These are phyloP conservation scores for Pseudogymnoascus sp. DNA, from an alignment of 2,329 filamentous ascomycete species.

Conservation along the genomic window DNA sequence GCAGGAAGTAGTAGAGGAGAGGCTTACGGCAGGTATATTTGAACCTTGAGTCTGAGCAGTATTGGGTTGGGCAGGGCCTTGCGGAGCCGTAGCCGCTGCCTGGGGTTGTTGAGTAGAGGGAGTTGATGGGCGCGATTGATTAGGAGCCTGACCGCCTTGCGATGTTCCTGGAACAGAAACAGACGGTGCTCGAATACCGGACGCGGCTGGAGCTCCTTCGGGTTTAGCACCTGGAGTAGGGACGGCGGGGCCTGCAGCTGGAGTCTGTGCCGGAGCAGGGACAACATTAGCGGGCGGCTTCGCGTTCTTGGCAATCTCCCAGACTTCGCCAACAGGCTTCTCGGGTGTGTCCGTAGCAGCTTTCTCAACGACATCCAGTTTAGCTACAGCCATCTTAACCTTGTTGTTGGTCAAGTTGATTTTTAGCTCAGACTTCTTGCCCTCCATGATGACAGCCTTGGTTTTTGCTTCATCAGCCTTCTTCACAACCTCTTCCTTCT, in stretches of 20 bases:
- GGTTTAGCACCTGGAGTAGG: conserved; percentile 7
- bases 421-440: conserved; percentile 66
- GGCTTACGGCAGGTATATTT: conserved; percentile 8
- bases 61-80: conserved; percentile 1
- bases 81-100: neutral
- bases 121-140: neutral
- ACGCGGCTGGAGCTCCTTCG: conserved; percentile 5
- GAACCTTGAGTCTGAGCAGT: neutral
- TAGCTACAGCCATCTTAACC: conserved; percentile 55
- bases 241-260: conserved; percentile 10
- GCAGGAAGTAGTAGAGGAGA: neutral
- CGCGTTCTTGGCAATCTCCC: conserved; percentile 67
- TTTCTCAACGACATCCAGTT: conserved; percentile 69
- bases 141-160: neutral
- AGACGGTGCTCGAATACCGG: conserved; percentile 1
- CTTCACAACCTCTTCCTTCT: conserved; percentile 47
- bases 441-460: conserved; percentile 62
- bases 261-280: conserved; percentile 13
- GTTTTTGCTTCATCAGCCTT: conserved; percentile 23
- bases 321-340: conserved; percentile 77
- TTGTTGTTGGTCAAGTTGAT: conserved; percentile 74
- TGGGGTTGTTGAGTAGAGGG: neutral
- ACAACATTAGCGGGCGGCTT: conserved; percentile 36
- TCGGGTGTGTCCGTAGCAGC: conserved; percentile 81
- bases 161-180: conserved; percentile 7